Evolutionary conservation across 2,329 filamentous ascomycete species (phyloP), one percentile per base, ranked within the genome.

Genomic region (Trichoderma simmonsii): DNA sequence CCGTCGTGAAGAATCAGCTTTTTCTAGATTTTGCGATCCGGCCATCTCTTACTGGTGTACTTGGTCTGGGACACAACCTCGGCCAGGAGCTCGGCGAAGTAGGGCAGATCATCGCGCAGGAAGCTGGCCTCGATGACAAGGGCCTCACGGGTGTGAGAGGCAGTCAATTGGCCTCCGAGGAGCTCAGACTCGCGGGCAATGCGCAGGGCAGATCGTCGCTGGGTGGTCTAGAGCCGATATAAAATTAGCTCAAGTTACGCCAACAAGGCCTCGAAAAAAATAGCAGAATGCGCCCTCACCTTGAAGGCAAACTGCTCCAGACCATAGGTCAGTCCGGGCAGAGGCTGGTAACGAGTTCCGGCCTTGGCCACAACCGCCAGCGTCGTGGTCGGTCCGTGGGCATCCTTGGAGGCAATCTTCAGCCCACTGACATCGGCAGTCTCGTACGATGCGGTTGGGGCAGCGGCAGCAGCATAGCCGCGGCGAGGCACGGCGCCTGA

Each of bases 251-350:
- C 76, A 79, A 74, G 73, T 67, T 65, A 66, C 72, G 54, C 73
- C 63, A 14, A 73, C 67, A 59, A 24, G 72, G 72, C 28, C 71
- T 63, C 63, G 48, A 32, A 62, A 62, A 62, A 54, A 60, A 21
- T 7, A 65, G 26, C 43, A 65, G 34, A 66, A 73, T 76, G 70
- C 34, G 60, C 57, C 39, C 75, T 61, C 72, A 94, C 96, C 93
- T 97, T 97, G 90, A 98, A 99, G 76, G 97, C 95, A 86, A 97
- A 99, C 83, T 94, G 93, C 86, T 96, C 93, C 76, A 99, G 89
- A 72, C 92, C 95, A 80, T 95, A 92, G 75, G 95, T 92, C 83
- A 98, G 88, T 76, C 96, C 96, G 75, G 96, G 96, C 77, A 93
- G 88, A 75, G 93, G 89, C 87, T 99, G 91, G 84, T 95, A 98